These are phyloP conservation scores for Syzygium malaccense DNA, from an alignment of 441 rosid species.

Conservation along the genomic window DNA sequence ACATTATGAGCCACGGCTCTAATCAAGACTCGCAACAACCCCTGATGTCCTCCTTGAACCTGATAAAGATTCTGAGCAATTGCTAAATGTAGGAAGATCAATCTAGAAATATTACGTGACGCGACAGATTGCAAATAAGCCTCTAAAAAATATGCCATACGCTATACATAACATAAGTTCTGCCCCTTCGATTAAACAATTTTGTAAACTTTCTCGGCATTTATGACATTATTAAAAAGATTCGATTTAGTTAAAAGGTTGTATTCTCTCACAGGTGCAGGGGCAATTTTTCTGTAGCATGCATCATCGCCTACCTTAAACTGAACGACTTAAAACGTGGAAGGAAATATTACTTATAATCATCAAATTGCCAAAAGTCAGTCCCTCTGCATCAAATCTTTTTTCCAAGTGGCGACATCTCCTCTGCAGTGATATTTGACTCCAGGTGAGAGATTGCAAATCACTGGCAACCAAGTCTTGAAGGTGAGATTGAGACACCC, in stretches of 20 bases:
- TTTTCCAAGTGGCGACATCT: neutral
- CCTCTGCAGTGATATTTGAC: neutral
- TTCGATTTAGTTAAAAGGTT: neutral
- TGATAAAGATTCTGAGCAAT: neutral
- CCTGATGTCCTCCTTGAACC: neutral
- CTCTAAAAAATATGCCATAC: neutral
- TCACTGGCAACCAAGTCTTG: neutral
- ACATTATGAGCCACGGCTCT: neutral
- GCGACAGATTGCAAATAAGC: neutral
- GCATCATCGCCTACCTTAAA: neutral
- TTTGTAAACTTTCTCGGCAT: neutral
- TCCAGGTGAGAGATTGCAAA: neutral
- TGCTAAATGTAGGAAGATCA: neutral
- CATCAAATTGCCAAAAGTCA: neutral
- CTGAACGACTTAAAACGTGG: neutral
- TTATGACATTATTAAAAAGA: neutral
- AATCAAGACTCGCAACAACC: neutral
- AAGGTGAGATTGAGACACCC: neutral
- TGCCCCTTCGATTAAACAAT: neutral
- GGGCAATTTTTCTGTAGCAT: neutral
- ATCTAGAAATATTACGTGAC: neutral
- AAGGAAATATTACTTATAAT: neutral
- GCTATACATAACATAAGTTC: neutral
- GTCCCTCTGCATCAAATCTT: neutral
- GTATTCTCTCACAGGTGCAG: neutral